phyloP scores from a whole-genome alignment of 352 stramenopile genomes.

The Pythium pectinolyticum region DNA sequence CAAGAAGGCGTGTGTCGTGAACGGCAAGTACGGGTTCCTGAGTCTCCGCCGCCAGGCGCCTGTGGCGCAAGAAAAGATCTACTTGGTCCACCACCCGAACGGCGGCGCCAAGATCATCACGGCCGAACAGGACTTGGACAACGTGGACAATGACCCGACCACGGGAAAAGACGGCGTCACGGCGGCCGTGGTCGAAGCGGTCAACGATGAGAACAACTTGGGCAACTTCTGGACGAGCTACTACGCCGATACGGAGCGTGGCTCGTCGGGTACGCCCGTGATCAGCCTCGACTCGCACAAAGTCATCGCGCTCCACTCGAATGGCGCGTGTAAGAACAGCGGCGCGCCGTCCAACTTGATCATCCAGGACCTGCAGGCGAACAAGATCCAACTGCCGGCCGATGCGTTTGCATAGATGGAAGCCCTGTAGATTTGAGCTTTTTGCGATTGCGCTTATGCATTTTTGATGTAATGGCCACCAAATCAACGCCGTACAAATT shows the following conservation, averaged over 20 bases:
- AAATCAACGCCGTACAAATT: too few species aligned
- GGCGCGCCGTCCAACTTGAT: slow-evolving; percentile 41
- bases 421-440: not conserved
- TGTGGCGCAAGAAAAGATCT: slow-evolving; percentile 30
- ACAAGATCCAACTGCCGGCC: slow-evolving; percentile 33
- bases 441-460: too few species aligned
- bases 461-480: too few species aligned
- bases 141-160: slow-evolving; percentile 33
- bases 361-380: slow-evolving; percentile 38
- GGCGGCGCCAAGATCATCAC: slow-evolving; percentile 37
- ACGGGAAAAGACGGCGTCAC: slow-evolving; percentile 17
- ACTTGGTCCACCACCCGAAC: slow-evolving; percentile 34
- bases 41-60: slow-evolving; percentile 22
- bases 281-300: slow-evolving; percentile 25
- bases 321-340: slow-evolving; percentile 35
- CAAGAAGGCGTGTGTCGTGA: slow-evolving; percentile 29
- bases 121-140: slow-evolving; percentile 31
- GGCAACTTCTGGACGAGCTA: slow-evolving; percentile 35
- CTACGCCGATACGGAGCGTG: slow-evolving; percentile 37
- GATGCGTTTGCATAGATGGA: slow-evolving; percentile 38
- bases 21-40: slow-evolving; percentile 37
- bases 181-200: slow-evolving; percentile 20
- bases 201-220: slow-evolving; percentile 31
- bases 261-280: slow-evolving; percentile 34
- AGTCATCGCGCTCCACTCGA: slow-evolving; percentile 37